A percentile compares a stretch with the other conserved stretches of the same genome.
Conservation (phyloP, 1,284 basidiomycete species). For the Ceraceosorus guamensis region DNA sequence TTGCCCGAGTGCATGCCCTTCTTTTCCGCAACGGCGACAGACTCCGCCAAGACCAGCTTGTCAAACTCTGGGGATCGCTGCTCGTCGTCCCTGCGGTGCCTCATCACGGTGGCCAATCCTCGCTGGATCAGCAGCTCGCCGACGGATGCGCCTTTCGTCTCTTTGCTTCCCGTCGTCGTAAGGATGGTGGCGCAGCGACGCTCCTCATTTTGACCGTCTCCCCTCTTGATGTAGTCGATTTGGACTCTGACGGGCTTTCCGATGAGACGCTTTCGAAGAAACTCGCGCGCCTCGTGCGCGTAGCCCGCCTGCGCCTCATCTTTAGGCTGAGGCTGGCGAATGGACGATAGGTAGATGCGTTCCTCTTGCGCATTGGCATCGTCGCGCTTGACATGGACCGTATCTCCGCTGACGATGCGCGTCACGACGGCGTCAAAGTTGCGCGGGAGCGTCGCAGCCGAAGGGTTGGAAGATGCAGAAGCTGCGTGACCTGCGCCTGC, state of each 20-base stretch:
- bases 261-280: conserved; percentile 39
- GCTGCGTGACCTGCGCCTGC: conserved; percentile 12
- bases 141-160: conserved; percentile 56
- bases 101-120: conserved; percentile 78
- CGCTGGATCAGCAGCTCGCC: conserved; percentile 88
- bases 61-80: conserved; percentile 89
- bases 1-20: conserved; percentile 89
- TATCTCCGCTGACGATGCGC: conserved; percentile 87
- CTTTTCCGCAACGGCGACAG: conserved; percentile 67
- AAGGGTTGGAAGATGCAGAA: conserved; percentile 17
- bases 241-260: conserved; percentile 36
- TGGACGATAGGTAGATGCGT: conserved; percentile 79
- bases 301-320: conserved; percentile 83
- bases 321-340: conserved; percentile 60
- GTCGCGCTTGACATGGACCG: conserved; percentile 55
- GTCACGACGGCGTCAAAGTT: conserved; percentile 67
- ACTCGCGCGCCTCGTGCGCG: conserved; percentile 79
- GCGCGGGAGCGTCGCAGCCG: conserved; percentile 19
- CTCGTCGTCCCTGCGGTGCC: conserved; percentile 88
- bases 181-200: conserved; percentile 37
- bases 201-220: conserved; percentile 38
- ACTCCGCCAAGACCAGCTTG: conserved; percentile 85
- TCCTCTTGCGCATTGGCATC: conserved; percentile 62
- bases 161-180: conserved; percentile 24
- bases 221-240: conserved; percentile 43